Conservation (phyloP, 129 eudicot genomes). For the Flaveria sonorensis region DNA sequence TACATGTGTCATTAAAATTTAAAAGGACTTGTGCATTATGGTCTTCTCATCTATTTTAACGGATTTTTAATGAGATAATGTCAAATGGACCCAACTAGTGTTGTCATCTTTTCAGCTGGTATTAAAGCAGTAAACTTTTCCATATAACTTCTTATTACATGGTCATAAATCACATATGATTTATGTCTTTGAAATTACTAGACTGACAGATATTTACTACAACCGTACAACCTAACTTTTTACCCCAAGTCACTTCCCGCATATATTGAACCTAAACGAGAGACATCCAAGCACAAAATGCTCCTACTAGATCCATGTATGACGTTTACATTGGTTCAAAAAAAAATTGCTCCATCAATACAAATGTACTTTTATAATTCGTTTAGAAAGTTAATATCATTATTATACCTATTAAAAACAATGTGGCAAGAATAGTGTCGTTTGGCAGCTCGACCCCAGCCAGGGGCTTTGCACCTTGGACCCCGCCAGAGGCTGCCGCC, state of each 20-base stretch:
- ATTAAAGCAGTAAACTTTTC: neutral
- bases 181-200: neutral
- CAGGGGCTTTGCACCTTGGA: too few relatives aligned
- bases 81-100: neutral
- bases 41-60: neutral
- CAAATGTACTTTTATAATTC: too few relatives aligned
- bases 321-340: too few relatives aligned
- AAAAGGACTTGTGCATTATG: conserved; percentile 25
- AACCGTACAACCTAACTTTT: conserved; percentile 7
- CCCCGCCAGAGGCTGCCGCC: too few relatives aligned
- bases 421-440: too few relatives aligned
- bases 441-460: too few relatives aligned
- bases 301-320: too few relatives aligned
- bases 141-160: neutral
- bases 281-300: too few relatives aligned
- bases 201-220: conserved; percentile 21
- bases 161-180: conserved; percentile 7
- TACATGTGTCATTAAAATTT: conserved; percentile 23
- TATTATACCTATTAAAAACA: too few relatives aligned
- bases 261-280: too few relatives aligned
- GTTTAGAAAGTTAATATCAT: too few relatives aligned
- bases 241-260: neutral
- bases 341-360: too few relatives aligned
- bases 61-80: neutral
- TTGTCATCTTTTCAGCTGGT: neutral